Evolutionary conservation across 2,329 filamentous ascomycete genomes (phyloP), one percentile per base, ranked within the genome.

Genomic region (Phyllosticta capitalensis): DNA sequence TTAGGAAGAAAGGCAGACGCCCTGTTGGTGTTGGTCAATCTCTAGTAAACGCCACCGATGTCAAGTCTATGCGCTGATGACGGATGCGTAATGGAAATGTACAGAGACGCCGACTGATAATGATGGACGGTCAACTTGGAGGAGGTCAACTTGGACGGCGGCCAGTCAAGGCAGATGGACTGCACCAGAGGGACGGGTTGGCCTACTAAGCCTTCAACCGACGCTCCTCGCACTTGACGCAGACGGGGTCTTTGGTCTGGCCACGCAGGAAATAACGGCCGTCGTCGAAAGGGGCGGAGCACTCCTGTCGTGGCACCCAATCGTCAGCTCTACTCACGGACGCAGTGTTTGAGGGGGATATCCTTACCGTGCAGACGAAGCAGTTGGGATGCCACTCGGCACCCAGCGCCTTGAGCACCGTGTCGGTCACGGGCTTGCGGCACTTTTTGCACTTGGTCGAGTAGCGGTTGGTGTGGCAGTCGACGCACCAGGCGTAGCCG

Each of bases 401-500:
- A 5, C 90, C 92, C 51, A 99, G 78, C 0, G 94, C 94, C 69
- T 88, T 87, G 20, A 99, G 85, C 61, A 96, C 95, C 69, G 92
- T 84, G 55, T 96, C 92, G 56, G 94, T 85, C 58, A 97, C 91
- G 9, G 91, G 88, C 67, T 82, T 84, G 67, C 84, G 85, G 75
- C 94, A 99, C 67, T 87, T 90, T 66, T 84, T 83, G 74, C 94
- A 99, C 74, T 95, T 95, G 52, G 90, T 88, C 12, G 88, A 89
- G 12, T 91, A 96, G 33, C 94, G 85, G 69, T 91, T 89, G 14
- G 92, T 95, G 76, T 97, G 92, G 71, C 94, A 99, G 21, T 82
- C 82, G 53, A 97, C 83, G 74, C 94, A 99, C 92, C 94, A 99
- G 5, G 94, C 94, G 73, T 95, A 97, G 9, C 92, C 92, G 65